phyloP scores from a whole-genome alignment of 2,329 filamentous ascomycete genomes.

The Tolypocladium tundrense region DNA sequence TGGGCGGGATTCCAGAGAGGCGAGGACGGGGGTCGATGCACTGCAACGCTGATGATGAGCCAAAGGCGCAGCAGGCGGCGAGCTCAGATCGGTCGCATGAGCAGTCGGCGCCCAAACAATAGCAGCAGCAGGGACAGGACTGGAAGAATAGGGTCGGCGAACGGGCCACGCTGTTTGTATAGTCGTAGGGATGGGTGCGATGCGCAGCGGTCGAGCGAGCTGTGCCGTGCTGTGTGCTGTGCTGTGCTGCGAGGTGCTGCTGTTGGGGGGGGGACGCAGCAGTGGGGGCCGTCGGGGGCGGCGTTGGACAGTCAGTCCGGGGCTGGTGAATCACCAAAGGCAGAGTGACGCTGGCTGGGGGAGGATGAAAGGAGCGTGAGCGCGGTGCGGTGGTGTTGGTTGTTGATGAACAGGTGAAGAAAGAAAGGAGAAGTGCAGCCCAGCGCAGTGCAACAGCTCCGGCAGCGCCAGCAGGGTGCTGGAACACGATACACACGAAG shows the following conservation, averaged over 20 bases:
- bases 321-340: neutral
- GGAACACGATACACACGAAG: neutral
- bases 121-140: neutral
- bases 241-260: neutral
- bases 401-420: neutral
- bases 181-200: neutral
- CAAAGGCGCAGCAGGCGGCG: neutral
- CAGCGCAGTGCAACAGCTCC: neutral
- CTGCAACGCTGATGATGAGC: neutral
- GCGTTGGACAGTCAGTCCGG: neutral
- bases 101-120: neutral
- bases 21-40: neutral
- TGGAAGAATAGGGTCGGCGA: neutral
- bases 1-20: slow-evolving; percentile 3
- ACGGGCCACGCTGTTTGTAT: neutral
- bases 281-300: neutral
- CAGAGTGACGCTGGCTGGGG: neutral
- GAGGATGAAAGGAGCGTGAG: neutral
- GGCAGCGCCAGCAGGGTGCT: neutral
- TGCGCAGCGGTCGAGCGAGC: neutral
- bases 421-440: neutral
- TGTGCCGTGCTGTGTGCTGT: neutral
- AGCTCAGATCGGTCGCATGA: neutral
- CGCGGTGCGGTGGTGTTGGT: neutral
- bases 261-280: neutral